These are phyloP conservation scores for Pseudonectria foliicola DNA, from an alignment of 2,329 filamentous ascomycete genomes.

Conservation along the genomic window DNA sequence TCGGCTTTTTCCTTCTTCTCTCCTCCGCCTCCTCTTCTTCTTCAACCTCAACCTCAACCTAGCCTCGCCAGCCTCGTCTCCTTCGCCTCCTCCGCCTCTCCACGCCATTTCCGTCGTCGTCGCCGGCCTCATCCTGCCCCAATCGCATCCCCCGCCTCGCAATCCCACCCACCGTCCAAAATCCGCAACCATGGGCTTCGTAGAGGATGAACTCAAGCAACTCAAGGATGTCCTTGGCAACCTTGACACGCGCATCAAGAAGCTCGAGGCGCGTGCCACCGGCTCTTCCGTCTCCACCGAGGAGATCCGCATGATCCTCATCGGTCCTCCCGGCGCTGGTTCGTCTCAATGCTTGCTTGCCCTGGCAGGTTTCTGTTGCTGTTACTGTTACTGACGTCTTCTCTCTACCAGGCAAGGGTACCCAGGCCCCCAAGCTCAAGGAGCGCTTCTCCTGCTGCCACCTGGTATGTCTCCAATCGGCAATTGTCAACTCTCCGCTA, in stretches of 20 bases:
- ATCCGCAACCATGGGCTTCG: slow-evolving; percentile 68
- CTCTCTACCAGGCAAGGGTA: slow-evolving; percentile 75
- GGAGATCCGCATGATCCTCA: slow-evolving; percentile 90
- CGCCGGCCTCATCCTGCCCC: slow-evolving; percentile 8
- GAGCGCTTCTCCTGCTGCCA: slow-evolving; percentile 97
- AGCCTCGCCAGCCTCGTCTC: slow-evolving; percentile 4
- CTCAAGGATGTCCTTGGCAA: slow-evolving; percentile 77
- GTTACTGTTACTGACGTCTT: slow-evolving; percentile 10
- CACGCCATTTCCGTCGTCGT: neutral
- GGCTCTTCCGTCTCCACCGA: slow-evolving; percentile 46
- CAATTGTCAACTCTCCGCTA: neutral
- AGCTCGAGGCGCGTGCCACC: slow-evolving; percentile 69
- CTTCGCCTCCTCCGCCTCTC: slow-evolving; percentile 1
- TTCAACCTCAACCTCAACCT: slow-evolving; percentile 5
- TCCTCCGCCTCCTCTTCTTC: slow-evolving; percentile 6
- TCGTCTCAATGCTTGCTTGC: slow-evolving; percentile 28
- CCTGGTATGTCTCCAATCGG: slow-evolving; percentile 60
- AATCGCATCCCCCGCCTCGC: slow-evolving; percentile 13
- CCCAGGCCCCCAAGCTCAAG: slow-evolving; percentile 96
- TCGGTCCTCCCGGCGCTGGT: slow-evolving; percentile 97
- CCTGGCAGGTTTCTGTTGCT: slow-evolving; percentile 3
- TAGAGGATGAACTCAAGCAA: slow-evolving; percentile 77
- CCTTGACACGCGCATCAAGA: slow-evolving; percentile 79
- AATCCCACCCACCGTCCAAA: slow-evolving; percentile 10
- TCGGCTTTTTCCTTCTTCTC: slow-evolving; percentile 16